A percentile compares a stretch with the other conserved stretches of the same genome.
These are phyloP conservation scores for Yamagishiella unicocca DNA, from an alignment of 139 green algal species.

Conservation along the genomic window DNA sequence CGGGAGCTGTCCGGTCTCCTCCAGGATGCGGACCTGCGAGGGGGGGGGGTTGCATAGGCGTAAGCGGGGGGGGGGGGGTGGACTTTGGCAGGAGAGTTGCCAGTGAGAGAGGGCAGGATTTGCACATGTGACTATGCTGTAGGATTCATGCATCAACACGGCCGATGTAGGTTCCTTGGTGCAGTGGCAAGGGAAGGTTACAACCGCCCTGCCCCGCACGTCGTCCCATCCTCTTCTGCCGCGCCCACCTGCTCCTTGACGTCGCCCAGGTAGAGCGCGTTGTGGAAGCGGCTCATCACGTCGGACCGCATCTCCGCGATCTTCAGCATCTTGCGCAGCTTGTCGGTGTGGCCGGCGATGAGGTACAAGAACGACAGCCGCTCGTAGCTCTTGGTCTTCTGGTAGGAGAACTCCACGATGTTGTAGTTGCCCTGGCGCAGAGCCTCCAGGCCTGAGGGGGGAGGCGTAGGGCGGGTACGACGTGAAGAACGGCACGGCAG, in stretches of 20 bases:
- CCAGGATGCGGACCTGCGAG: constrained; percentile 82
- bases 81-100: too few relatives aligned
- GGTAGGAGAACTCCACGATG: constrained; percentile 99
- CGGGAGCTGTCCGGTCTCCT: constrained; percentile 91
- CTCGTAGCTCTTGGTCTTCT: constrained; percentile 99
- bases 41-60: too few relatives aligned
- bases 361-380: constrained; percentile 99
- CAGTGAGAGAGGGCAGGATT: too few relatives aligned
- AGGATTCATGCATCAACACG: too few relatives aligned
- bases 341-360: constrained; percentile 95
- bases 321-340: constrained; percentile 93
- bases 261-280: constrained; percentile 97
- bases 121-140: too few relatives aligned
- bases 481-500: background rate
- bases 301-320: constrained; percentile 97
- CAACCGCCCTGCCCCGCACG: too few relatives aligned
- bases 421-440: constrained; percentile 94
- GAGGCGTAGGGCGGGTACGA: background rate
- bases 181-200: background rate
- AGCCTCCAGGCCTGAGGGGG: constrained; percentile 63
- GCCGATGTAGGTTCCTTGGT: too few relatives aligned
- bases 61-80: too few relatives aligned
- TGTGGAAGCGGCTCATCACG: constrained; percentile 97
- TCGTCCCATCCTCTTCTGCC: too few relatives aligned
- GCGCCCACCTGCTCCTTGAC: constrained; percentile 78